Base-by-base conservation (phyloP, 2,329 filamentous ascomycete species). In the Kalmusia sp. region DNA sequence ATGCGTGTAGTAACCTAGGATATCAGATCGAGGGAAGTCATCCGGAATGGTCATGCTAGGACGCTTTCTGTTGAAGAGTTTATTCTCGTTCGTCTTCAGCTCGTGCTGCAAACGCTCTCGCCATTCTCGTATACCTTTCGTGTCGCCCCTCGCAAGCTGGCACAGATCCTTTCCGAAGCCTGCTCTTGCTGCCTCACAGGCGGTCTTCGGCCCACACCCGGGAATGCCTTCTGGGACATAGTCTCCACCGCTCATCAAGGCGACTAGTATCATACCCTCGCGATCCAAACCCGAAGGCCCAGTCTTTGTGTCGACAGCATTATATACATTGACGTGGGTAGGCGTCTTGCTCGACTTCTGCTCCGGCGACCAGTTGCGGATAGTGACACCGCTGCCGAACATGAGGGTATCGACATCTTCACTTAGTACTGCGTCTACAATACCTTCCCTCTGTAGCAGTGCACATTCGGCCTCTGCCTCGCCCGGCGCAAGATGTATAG, bases 391-490 rank as follows among this genome's bases (percentile, higher is more conserved):
- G 58, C 92, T 95, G 1, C 95, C 95, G 76, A 98, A 98, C 93
- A 98, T 98, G 65, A 98, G 84, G 2, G 93, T 95, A 71, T 99
- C 95, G 37, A 97, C 92, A 79, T 99, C 95, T 72, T 99, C 93
- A 72, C 91, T 97, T 64, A 99, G 80, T 1, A 98, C 95, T 0
- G 91, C 93, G 73, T 99, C 95, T 1, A 74, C 71, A 14, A 74
- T 72, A 47, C 92, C 92, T 39, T 88, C 83, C 54, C 83, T 82
- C 68, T 99, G 93, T 3, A 99, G 76, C 14, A 95, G 77, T 0
- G 95, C 95, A 62, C 95, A 99, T 76, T 99, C 95, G 1, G 95
- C 95, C 72, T 99, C 95, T 3, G 93, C 95, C 71, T 99, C 95
- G 8, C 95, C 95, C 0, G 93, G 95, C 5, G 95, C 95, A 66